Evolutionary conservation across 2,329 filamentous ascomycete genomes (phyloP), one percentile per base, ranked within the genome.

Genomic region (Dichotomopilus funicola): DNA sequence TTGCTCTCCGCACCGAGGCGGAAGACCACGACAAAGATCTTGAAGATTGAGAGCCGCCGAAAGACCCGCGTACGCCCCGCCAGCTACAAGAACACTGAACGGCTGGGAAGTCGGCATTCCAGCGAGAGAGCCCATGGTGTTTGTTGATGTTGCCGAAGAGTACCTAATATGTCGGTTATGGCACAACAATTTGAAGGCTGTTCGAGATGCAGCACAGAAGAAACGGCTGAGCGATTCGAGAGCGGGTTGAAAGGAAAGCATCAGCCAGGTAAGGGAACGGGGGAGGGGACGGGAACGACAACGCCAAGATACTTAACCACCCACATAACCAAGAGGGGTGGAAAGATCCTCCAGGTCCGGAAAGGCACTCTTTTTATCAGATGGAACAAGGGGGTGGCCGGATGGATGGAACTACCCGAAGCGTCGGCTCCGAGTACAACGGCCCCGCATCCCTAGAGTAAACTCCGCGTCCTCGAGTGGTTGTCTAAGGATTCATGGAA

Each of bases 51-150:
- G 71, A 5, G 82, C 80, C 1, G 81, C 78, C 10, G 84, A 79
- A 5, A 91, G 76, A 37, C 88, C 88, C n/a, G 78, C 81, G 64
- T 91, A 91, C 41, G 84, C 86, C 60, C 85, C 86, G 40, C 88
- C 88, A 36, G 86, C 78, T 54, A 91, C 75, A 40, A 91, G 75
- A 9, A 91, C 75, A 62, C 74, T 78, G 67, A 79, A 74, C 40
- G 75, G 74, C 51, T 55, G 13, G 11, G 38, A 27, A 3, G 11
- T 9, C 37, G 27, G 48, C 8, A 44, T 38, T 12, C 54, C 43
- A 36, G 48, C 4, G 1, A 60, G 51, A 40, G 62, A 60, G 41
- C 60, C 57, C 59, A 63, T 65, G 27, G 13, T 60, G 27, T 9
- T 35, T 37, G 34, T 11, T 36, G n/a, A n/a, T 6, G 6, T 6